Percentiles rank a stretch among this genome's conserved stretches.
These are phyloP conservation scores for Isabelozyma pseudorhagii DNA, from an alignment of 805 yeast genomes.

Conservation along the genomic window DNA sequence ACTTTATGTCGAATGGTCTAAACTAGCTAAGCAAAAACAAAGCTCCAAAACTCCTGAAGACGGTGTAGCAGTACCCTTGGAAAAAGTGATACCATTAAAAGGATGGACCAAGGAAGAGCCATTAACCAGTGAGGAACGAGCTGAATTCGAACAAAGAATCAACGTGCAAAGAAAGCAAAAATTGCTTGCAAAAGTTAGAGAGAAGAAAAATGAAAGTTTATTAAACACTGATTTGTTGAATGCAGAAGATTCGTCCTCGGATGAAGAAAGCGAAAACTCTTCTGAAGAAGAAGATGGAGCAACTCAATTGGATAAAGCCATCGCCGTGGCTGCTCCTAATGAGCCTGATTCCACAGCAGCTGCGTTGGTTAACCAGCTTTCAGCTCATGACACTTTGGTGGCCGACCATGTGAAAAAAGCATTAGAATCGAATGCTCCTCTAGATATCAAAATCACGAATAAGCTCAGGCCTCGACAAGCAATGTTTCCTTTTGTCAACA, in stretches of 20 bases:
- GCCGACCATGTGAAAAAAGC: slow-evolving; percentile 34
- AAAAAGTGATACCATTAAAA: slow-evolving; percentile 37
- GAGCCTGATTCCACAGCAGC: slow-evolving; percentile 2
- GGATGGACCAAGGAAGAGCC: slow-evolving; percentile 47
- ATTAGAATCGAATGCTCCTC: slow-evolving; percentile 42
- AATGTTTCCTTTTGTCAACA: slow-evolving; percentile 73
- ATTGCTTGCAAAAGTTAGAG: slow-evolving; percentile 39
- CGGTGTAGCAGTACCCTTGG: slow-evolving; percentile 57
- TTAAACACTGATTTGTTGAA: slow-evolving; percentile 34
- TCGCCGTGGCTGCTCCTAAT: background rate
- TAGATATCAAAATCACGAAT: slow-evolving; percentile 49
- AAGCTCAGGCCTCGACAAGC: slow-evolving; percentile 50
- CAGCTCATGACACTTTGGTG: slow-evolving; percentile 39
- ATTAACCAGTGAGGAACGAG: slow-evolving; percentile 49
- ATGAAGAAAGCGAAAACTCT: slow-evolving; percentile 31
- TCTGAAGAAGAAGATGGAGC: slow-evolving; percentile 23
- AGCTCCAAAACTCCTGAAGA: slow-evolving; percentile 45
- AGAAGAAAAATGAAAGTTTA: slow-evolving; percentile 35
- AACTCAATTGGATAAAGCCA: slow-evolving; percentile 10
- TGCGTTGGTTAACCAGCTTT: slow-evolving; percentile 25
- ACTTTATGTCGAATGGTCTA: slow-evolving; percentile 54
- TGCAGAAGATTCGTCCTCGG: slow-evolving; percentile 32
- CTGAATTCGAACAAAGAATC: slow-evolving; percentile 44
- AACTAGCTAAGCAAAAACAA: slow-evolving; percentile 30
- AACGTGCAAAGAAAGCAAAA: slow-evolving; percentile 44